Base-by-base conservation (phyloP, 2,329 filamentous ascomycete species). In the Periconia digitata region DNA sequence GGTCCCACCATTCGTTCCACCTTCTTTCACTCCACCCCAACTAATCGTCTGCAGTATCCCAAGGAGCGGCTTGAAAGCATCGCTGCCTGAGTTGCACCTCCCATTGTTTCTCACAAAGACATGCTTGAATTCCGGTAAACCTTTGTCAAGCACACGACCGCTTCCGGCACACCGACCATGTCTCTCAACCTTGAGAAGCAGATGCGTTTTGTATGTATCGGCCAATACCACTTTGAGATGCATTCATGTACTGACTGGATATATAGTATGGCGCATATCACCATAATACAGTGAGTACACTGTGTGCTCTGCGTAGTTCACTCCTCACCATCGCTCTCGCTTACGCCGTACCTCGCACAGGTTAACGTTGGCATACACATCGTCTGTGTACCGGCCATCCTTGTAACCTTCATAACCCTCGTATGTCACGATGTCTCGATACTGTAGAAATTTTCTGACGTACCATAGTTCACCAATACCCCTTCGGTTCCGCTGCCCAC, bases 251-350 rank as follows among this genome's bases (percentile, higher is more conserved):
- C 50, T 54, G 50, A 61, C 51, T 13, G 17, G 20, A 17, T 43
- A 8, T 20, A 10, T 58, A 94, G 89, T 94, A 94, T 76, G 89
- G 89, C 70, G 82, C 87, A 50, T 92, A 94, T 68, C 89, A 94
- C 73, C 84, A 89, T 66, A 86, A 92, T 72, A 74, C 81, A 40
- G 81, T 86, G 76, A 48, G 73, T 54, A 38, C 32, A 41, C n/a
- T 29, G 12, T 38, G 35, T 27, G 39, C 39, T 46, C 43, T 39
- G 46, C 49, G 53, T 56, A 51, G 54, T 62, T 55, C 46, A 10
- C 27, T 32, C 27, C 10, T 32, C 27, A 32, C 3, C 27, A 13
- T 32, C 10, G 27, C 55, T 62, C 55, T 44, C 54, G 55, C 62
- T 55, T 53, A 66, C 57, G 51, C 51, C 46, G 48, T 46, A 47